Evolutionary conservation across 2,329 filamentous ascomycete species (phyloP).

Genomic region (Fusarium veterinarium): DNA sequence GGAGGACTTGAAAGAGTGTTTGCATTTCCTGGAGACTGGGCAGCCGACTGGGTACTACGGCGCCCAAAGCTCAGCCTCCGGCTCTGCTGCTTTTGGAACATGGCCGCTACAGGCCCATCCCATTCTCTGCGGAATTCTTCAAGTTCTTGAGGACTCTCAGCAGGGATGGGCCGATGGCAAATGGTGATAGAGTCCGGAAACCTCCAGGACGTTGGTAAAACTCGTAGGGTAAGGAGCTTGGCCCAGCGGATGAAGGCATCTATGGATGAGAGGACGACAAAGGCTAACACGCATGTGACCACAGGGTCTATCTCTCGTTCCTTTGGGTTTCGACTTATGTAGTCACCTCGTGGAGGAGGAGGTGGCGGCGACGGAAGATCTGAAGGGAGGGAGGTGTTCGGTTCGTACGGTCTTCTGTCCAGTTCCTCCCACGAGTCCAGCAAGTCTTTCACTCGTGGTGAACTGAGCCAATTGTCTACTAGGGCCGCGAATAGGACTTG

Average conservation of each 20-base stretch:
- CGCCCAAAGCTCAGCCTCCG: neutral
- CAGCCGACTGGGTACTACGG: accelerated
- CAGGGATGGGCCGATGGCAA: accelerated
- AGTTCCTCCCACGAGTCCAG: accelerated
- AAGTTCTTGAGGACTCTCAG: accelerated
- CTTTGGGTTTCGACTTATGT: neutral
- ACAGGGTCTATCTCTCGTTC: neutral
- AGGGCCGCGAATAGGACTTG: accelerated
- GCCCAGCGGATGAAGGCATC: neutral
- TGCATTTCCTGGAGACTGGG: neutral
- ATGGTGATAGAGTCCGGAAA: accelerated
- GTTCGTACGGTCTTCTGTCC: accelerated
- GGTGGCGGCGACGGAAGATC: accelerated
- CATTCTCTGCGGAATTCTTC: neutral
- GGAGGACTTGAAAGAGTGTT: accelerated
- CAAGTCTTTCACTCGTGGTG: neutral
- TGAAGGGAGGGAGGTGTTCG: neutral
- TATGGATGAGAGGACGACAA: accelerated
- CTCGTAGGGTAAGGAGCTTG: neutral
- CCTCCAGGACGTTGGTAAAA: neutral
- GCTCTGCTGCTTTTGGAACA: neutral
- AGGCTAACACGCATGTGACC: accelerated
- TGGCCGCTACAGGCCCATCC: neutral
- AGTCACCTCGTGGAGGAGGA: neutral
- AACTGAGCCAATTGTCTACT: accelerated